Conservation (phyloP, 2,329 filamentous ascomycete species). For the Aureobasidium sp. region DNA sequence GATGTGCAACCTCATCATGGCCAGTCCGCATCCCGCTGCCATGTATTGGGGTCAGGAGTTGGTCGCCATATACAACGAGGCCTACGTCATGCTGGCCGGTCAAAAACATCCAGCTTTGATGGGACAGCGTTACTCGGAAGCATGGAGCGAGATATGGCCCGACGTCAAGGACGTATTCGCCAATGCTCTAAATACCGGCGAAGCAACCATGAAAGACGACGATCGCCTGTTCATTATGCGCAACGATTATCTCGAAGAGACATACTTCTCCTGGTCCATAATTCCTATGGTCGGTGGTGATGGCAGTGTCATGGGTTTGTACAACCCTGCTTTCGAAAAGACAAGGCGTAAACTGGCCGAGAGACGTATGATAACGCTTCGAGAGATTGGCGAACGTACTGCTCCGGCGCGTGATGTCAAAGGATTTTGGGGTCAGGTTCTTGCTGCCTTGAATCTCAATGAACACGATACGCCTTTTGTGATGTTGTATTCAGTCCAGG, state of each 20-base stretch:
- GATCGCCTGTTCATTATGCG: conserved; percentile 67
- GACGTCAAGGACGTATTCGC: conserved; percentile 62
- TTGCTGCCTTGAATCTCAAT: conserved; percentile 64
- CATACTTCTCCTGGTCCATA: conserved; percentile 77
- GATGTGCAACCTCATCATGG: conserved; percentile 79
- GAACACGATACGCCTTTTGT: conserved; percentile 70
- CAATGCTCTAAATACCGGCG: conserved; percentile 60
- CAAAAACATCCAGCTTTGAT: conserved; percentile 70
- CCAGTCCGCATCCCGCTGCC: conserved; percentile 57
- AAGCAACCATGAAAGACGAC: conserved; percentile 79
- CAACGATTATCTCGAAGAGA: conserved; percentile 66
- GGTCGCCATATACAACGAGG: conserved; percentile 65
- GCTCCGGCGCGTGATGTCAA: conserved; percentile 65
- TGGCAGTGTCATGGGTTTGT: conserved; percentile 58
- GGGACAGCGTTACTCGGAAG: conserved; percentile 62
- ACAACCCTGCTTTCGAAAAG: conserved; percentile 77
- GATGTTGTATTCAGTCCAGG: conserved; percentile 67
- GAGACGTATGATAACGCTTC: conserved; percentile 68
- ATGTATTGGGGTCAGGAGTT: conserved; percentile 73
- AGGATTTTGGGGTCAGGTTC: conserved; percentile 65
- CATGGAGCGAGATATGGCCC: conserved; percentile 70
- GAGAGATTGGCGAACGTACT: conserved; percentile 70
- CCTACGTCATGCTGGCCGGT: conserved; percentile 63
- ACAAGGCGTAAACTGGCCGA: conserved; percentile 72
- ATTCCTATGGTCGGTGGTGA: conserved; percentile 70